These are phyloP conservation scores for Zancudomyces culisetae DNA, from an alignment of 371 early-diverging fungal genomes.

Conservation along the genomic window DNA sequence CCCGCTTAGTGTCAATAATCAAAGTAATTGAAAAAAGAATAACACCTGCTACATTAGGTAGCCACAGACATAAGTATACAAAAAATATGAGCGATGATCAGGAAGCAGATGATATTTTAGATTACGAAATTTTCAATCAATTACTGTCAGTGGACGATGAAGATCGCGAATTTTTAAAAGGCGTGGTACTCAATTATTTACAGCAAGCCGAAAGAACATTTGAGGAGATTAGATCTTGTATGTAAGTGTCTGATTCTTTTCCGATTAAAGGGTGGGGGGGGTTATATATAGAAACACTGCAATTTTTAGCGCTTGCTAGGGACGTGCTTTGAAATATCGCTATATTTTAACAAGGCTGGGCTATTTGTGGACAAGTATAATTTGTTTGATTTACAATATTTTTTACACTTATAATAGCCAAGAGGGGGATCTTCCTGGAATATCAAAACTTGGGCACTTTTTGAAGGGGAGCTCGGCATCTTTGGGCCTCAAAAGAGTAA, in stretches of 20 bases:
- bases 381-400: too few species aligned
- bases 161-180: slow-evolving; percentile 15
- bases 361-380: too few species aligned
- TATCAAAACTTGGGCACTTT: slow-evolving; percentile 73
- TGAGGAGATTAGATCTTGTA: slow-evolving; percentile 14
- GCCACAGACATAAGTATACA: too few species aligned
- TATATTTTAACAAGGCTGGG: too few species aligned
- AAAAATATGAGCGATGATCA: slow-evolving; percentile 11
- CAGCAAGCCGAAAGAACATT: slow-evolving; percentile 16
- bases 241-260: slow-evolving; percentile 7
- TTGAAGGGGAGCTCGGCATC: slow-evolving; percentile 82
- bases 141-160: slow-evolving; percentile 22
- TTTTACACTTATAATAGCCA: slow-evolving; percentile 27
- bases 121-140: slow-evolving; percentile 19
- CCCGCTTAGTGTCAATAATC: too few species aligned
- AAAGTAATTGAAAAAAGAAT: too few species aligned
- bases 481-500: slow-evolving; percentile 64
- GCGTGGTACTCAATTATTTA: slow-evolving; percentile 15
- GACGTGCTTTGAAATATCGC: too few species aligned
- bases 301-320: too few species aligned
- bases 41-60: too few species aligned
- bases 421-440: slow-evolving; percentile 39
- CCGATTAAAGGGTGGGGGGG: not conserved
- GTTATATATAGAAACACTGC: too few species aligned
- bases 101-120: slow-evolving; percentile 16